phyloP scores from a whole-genome alignment of 1,284 basidiomycete species.

The Rhodotorula sp. region DNA sequence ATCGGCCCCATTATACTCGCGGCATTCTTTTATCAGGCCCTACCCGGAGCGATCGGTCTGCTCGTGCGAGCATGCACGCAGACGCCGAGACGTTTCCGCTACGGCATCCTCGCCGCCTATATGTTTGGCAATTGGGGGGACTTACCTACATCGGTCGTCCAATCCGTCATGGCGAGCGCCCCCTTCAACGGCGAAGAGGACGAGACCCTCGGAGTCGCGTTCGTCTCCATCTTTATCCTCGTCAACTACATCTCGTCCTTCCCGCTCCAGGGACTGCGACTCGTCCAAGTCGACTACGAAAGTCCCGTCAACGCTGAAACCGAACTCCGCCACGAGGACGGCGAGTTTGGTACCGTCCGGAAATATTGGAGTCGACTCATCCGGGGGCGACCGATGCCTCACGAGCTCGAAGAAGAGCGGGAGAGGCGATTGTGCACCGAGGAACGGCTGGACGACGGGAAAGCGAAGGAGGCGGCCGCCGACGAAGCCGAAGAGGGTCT shows the following conservation, averaged over 20 bases:
- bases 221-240: conserved; percentile 49
- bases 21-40: conserved; percentile 52
- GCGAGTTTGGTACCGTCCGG: conserved; percentile 56
- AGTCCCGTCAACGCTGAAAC: conserved; percentile 1
- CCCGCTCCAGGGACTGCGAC: conserved; percentile 5
- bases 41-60: conserved; percentile 58
- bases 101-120: conserved; percentile 64
- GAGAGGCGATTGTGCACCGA: background rate
- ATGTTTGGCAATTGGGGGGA: conserved; percentile 59
- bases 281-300: conserved; percentile 19
- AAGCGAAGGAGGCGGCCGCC: background rate
- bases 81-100: conserved; percentile 71
- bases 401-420: conserved; percentile 41
- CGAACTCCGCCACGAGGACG: conserved; percentile 62
- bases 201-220: conserved; percentile 57
- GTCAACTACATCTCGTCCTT: conserved; percentile 51
- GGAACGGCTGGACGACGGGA: background rate
- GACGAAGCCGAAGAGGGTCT: conserved; percentile 1
- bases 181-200: conserved; percentile 27
- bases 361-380: conserved; percentile 18
- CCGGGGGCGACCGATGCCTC: conserved; percentile 52
- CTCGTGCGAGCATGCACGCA: conserved; percentile 65
- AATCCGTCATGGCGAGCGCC: conserved; percentile 17
- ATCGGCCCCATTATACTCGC: conserved; percentile 55
- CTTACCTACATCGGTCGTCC: conserved; percentile 48